A percentile compares a stretch with the other conserved stretches of the same genome.
phyloP scores from a whole-genome alignment of 306 rosid genomes.

The Oemleria cerasiformis region DNA sequence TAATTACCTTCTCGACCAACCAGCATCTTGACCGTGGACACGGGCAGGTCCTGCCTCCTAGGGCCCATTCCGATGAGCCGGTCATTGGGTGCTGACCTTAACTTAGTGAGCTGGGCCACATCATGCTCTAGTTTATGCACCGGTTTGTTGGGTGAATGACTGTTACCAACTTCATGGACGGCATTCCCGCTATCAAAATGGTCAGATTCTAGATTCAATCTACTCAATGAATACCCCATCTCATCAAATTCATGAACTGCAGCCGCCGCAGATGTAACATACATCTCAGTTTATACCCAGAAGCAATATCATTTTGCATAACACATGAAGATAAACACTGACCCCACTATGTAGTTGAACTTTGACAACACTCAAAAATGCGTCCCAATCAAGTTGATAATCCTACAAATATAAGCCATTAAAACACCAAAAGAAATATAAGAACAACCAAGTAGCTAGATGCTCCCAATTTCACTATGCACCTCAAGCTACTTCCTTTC shows the following conservation, averaged over 20 bases:
- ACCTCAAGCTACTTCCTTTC: background rate
- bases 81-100: slow-evolving; percentile 68
- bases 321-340: slow-evolving; percentile 18
- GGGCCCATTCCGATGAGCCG: slow-evolving; percentile 40
- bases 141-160: slow-evolving; percentile 32
- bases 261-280: slow-evolving; percentile 37
- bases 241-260: slow-evolving; percentile 43
- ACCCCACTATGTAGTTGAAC: slow-evolving; percentile 20
- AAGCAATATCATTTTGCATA: slow-evolving; percentile 20
- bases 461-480: background rate
- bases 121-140: slow-evolving; percentile 59
- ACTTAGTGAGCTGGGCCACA: slow-evolving; percentile 65
- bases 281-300: slow-evolving; percentile 43
- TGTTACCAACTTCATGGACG: slow-evolving; percentile 33
- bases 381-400: slow-evolving; percentile 22
- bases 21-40: slow-evolving; percentile 89
- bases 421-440: background rate
- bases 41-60: slow-evolving; percentile 50
- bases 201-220: slow-evolving; percentile 55
- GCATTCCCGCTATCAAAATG: slow-evolving; percentile 34
- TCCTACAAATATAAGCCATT: slow-evolving; percentile 22
- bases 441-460: background rate
- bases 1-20: slow-evolving; percentile 82
- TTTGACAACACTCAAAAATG: slow-evolving; percentile 28
- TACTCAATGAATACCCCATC: slow-evolving; percentile 89